Percentiles rank a stretch among this genome's conserved stretches.
Conservation (phyloP, 768 basidiomycete genomes). For the Mycena rosella region DNA sequence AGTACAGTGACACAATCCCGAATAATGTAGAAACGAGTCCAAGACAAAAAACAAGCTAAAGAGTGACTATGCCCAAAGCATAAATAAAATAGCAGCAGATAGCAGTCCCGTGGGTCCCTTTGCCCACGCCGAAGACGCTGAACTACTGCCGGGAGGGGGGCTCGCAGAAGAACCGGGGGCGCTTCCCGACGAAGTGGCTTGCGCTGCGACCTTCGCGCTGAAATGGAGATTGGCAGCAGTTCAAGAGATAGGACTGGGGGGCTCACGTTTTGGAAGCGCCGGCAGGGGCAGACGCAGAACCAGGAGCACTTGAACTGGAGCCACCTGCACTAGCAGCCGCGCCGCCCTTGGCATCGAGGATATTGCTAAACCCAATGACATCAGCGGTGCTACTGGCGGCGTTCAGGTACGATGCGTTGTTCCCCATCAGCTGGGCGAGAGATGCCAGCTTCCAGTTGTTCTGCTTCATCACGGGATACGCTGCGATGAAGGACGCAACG, state of each 20-base stretch:
- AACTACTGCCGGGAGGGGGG: not conserved
- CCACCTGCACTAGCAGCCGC: not conserved
- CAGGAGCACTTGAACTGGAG: not conserved
- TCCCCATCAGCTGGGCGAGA: slow-evolving; percentile 58
- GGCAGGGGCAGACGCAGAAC: not conserved
- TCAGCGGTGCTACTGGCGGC: slow-evolving; percentile 42
- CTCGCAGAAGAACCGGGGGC: not conserved
- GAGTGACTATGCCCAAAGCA: not conserved
- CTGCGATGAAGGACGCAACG: slow-evolving; percentile 74
- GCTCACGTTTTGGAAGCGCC: not conserved
- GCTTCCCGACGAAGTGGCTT: not conserved
- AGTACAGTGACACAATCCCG: too few relatives aligned
- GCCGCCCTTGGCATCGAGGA: slow-evolving; percentile 43
- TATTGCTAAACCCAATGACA: not conserved
- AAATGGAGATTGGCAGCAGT: not conserved
- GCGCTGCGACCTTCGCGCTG: not conserved
- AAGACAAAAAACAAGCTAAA: too few relatives aligned
- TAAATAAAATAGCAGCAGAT: not conserved
- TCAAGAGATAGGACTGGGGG: not conserved
- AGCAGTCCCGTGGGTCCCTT: not conserved
- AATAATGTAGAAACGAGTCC: not conserved
- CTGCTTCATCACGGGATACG: slow-evolving; percentile 70
- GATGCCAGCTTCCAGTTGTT: slow-evolving; percentile 81
- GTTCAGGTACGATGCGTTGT: slow-evolving; percentile 62
- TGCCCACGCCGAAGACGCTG: not conserved